Evolutionary conservation across 2,329 filamentous ascomycete genomes (phyloP).

Genomic region (Ceratocystis destructans): DNA sequence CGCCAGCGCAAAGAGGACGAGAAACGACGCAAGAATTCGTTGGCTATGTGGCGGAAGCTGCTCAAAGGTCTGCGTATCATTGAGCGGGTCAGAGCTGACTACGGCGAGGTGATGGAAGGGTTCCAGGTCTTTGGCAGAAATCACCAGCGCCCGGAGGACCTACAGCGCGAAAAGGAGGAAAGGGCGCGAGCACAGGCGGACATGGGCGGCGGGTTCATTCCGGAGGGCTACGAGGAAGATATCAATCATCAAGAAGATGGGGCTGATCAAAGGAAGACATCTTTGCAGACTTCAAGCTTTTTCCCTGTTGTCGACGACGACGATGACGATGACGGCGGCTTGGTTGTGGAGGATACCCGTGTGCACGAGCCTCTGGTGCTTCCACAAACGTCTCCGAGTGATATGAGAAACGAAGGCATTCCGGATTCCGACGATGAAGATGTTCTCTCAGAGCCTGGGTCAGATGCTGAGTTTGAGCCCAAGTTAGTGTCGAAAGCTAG

Average conservation of each 20-base stretch:
- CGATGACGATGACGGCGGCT: conserved; percentile 26
- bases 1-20: conserved; percentile 65
- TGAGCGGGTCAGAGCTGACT: conserved; percentile 61
- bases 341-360: conserved; percentile 14
- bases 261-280: conserved; percentile 16
- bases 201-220: conserved; percentile 48
- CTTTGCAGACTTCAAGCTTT: conserved; percentile 31
- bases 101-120: conserved; percentile 47
- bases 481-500: not conserved
- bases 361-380: not conserved
- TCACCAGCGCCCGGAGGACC: conserved; percentile 14
- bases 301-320: conserved; percentile 37
- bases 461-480: not conserved
- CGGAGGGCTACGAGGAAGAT: conserved; percentile 40
- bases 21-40: conserved; percentile 59
- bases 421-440: not conserved
- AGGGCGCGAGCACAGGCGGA: conserved; percentile 38
- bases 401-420: not conserved
- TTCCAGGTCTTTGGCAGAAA: conserved; percentile 17
- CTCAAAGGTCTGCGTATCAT: conserved; percentile 73
- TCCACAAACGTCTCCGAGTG: not conserved
- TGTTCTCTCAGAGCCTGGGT: not conserved
- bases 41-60: conserved; percentile 76
- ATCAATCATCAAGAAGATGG: conserved; percentile 27
- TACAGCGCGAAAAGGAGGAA: conserved; percentile 20